Base-by-base conservation (phyloP, 208 protist genomes). In the Phytomonas sp. region DNA sequence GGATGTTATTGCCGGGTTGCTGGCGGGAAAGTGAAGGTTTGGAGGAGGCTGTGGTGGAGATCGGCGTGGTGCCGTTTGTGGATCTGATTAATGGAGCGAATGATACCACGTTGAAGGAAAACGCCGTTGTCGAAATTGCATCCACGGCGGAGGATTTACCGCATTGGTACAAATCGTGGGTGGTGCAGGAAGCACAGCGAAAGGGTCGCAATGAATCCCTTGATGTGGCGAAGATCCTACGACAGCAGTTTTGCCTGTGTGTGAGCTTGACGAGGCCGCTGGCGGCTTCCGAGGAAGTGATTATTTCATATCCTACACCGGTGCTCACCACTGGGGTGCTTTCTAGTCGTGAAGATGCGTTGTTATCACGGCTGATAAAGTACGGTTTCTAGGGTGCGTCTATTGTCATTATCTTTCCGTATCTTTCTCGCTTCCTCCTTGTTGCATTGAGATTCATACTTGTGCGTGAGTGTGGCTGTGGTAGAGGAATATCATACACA, bases 61-160 rank as follows among this genome's bases (percentile, higher is more conserved):
- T 93, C 15, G 91, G 80, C n/a, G 82, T 96, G 31, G 77, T 90
- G 34, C 91, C 91, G 40, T 94, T 88, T 70, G 29, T 91, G 13
- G 91, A 96, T 62, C 70, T 93, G 31, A 74, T 94, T 31, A 96
- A 94, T 71, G 84, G 80, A 8, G 56, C 81, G 3, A 83, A 88
- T 62, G 72, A 72, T 30, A 43, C 31, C 15, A 64, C 26, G 28
- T 26, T 23, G 15, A 32, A 64, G 37, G 32, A 5, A 20, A 96
- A 96, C 67, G 88, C 88, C 0, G 62, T 59, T 32, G 73, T 96
- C 13, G 91, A 96, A 70, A 53, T 93, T 28, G 88, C 87, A 28
- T 66, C 78, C 31, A 65, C 76, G 0, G 56, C 84, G 7, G 83
- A 91, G 6, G 80, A 89, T 46, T 73, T 96, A 13, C 91, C 91